Percentiles rank a stretch among this genome's conserved stretches.
Conservation (phyloP, 495 filamentous ascomycete genomes). For the Symbiotaphrina buchneri region DNA sequence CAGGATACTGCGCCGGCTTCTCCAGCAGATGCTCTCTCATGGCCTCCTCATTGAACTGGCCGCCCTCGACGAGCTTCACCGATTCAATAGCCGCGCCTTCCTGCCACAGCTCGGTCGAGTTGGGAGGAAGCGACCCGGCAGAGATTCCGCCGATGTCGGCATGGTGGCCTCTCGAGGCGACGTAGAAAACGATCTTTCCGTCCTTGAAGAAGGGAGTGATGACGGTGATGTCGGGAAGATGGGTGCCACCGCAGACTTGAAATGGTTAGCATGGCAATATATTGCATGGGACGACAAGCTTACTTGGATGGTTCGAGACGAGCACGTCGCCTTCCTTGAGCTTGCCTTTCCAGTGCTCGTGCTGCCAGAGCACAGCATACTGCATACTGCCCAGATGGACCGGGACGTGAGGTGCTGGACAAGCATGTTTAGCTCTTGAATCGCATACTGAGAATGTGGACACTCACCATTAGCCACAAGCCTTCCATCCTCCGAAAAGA, state of each 20-base stretch:
- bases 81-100: neutral
- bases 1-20: neutral
- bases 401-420: conserved; percentile 8
- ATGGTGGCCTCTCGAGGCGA: neutral
- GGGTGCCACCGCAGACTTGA: too few relatives aligned
- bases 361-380: conserved; percentile 10
- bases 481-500: conserved; percentile 18
- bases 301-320: too few relatives aligned
- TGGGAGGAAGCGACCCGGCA: neutral
- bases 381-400: conserved; percentile 11
- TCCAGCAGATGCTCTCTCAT: neutral
- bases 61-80: neutral
- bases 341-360: too few relatives aligned
- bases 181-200: neutral
- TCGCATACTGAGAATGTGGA: neutral
- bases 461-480: conserved; percentile 22
- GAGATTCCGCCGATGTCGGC: neutral
- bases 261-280: too few relatives aligned
- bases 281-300: too few relatives aligned
- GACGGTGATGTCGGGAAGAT: neutral
- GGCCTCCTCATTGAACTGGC: neutral
- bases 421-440: neutral
- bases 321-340: too few relatives aligned
- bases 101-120: neutral
- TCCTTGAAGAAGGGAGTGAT: neutral